Conservation (phyloP, 768 basidiomycete species). For the Leccinum pellstonianum region DNA sequence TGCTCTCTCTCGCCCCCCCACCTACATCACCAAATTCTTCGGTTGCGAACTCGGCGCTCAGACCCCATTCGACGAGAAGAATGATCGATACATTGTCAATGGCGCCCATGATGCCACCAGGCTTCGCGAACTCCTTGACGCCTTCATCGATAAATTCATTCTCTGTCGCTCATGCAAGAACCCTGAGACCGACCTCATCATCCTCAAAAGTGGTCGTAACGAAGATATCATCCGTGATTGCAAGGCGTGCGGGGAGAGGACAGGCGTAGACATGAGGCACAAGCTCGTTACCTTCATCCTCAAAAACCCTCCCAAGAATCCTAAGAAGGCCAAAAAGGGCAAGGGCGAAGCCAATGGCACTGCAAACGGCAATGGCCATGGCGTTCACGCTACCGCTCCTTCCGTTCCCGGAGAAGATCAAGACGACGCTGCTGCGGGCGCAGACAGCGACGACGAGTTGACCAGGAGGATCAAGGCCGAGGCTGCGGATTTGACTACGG, state of each 20-base stretch:
- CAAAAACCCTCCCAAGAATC: constrained; percentile 93
- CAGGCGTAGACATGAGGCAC: constrained; percentile 92
- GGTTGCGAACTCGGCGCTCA: constrained; percentile 98
- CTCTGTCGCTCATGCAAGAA: constrained; percentile 98
- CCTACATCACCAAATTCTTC: constrained; percentile 99
- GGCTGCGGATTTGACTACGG: constrained; percentile 69
- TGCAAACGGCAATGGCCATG: constrained; percentile 47
- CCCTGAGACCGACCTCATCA: constrained; percentile 93
- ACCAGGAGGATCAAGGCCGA: constrained; percentile 91
- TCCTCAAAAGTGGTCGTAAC: constrained; percentile 75
- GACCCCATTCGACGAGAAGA: constrained; percentile 93
- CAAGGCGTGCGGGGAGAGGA: constrained; percentile 96
- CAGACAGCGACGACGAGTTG: constrained; percentile 84
- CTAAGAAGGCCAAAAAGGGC: constrained; percentile 61
- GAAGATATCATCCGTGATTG: constrained; percentile 95
- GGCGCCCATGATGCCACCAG: constrained; percentile 91
- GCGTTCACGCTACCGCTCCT: constrained; percentile 38
- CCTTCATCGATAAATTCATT: constrained; percentile 98
- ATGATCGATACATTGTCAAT: constrained; percentile 98
- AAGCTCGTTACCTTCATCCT: constrained; percentile 95
- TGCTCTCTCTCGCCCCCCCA: constrained; percentile 90
- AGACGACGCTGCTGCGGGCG: constrained; percentile 45
- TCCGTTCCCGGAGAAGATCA: constrained; percentile 41
- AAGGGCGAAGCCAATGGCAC: constrained; percentile 57
- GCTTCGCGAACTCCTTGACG: constrained; percentile 92